These are phyloP conservation scores for Ploettnerulaceae sp. DNA, from an alignment of 2,329 filamentous ascomycete species.

Conservation along the genomic window DNA sequence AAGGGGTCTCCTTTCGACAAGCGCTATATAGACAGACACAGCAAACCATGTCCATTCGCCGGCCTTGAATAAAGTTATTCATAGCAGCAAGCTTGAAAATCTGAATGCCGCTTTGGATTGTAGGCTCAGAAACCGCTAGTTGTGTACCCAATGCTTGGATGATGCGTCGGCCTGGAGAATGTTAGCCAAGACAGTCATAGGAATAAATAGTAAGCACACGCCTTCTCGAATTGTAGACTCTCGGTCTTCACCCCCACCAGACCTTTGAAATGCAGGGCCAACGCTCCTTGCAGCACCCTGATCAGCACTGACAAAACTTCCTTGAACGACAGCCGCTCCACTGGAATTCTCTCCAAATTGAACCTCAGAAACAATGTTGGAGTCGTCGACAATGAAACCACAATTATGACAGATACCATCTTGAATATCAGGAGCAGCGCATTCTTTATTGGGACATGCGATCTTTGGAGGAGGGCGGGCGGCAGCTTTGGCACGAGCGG, in stretches of 20 bases:
- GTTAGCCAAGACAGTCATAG: neutral
- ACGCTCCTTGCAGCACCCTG: conserved; percentile 56
- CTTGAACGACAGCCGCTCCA: conserved; percentile 85
- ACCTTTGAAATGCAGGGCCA: conserved; percentile 56
- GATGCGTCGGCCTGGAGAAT: conserved; percentile 39
- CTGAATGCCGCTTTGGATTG: conserved; percentile 61
- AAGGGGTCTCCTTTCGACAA: conserved; percentile 72
- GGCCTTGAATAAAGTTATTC: conserved; percentile 78
- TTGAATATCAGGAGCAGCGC: conserved; percentile 55
- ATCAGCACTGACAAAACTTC: conserved; percentile 79
- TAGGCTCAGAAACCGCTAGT: conserved; percentile 55
- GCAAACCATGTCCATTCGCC: conserved; percentile 76
- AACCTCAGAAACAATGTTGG: conserved; percentile 87
- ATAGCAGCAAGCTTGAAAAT: conserved; percentile 72
- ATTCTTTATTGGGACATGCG: conserved; percentile 54
- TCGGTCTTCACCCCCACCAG: conserved; percentile 53
- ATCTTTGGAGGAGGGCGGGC: conserved; percentile 10
- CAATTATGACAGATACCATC: conserved; percentile 75
- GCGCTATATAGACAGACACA: conserved; percentile 90
- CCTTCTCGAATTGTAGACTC: conserved; percentile 54
- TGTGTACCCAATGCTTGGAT: conserved; percentile 59
- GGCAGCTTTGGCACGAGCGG: conserved; percentile 8
- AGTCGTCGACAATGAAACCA: conserved; percentile 77
- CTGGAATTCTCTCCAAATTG: conserved; percentile 83
- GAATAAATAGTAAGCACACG: conserved; percentile 19